Percentiles rank a stretch among this genome's conserved stretches.
Evolutionary conservation across 352 stramenopile genomes (phyloP).

Genomic region (Globisporangium irregulare): DNA sequence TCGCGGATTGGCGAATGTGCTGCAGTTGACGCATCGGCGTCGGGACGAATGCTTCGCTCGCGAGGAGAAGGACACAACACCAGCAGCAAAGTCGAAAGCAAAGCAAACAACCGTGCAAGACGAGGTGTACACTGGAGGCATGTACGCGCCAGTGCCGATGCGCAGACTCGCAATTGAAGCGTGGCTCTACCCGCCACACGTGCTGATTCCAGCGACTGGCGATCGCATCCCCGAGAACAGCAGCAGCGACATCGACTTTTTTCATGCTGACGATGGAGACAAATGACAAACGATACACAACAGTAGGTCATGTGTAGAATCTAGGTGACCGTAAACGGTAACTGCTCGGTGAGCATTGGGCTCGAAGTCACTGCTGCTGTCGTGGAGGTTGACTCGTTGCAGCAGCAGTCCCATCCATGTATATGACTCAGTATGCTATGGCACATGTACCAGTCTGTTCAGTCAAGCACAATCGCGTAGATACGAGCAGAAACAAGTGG

Average conservation of each 20-base stretch:
- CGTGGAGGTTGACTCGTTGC: no score
- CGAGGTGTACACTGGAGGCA: slow-evolving; percentile 26
- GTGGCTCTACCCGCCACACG: slow-evolving; percentile 73
- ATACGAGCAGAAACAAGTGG: no score
- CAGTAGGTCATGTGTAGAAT: background rate
- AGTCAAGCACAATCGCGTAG: no score
- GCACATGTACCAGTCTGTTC: no score
- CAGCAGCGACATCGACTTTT: slow-evolving; percentile 46
- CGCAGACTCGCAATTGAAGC: slow-evolving; percentile 52
- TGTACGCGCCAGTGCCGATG: slow-evolving; percentile 51
- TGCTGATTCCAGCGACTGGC: slow-evolving; percentile 54
- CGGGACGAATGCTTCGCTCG: slow-evolving; percentile 27
- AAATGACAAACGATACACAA: background rate
- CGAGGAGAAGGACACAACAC: background rate
- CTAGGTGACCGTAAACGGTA: no score
- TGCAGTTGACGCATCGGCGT: slow-evolving; percentile 21
- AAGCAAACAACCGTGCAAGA: slow-evolving; percentile 1
- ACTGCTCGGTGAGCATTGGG: no score
- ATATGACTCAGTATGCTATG: no score
- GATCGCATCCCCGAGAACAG: slow-evolving; percentile 47
- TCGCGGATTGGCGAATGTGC: slow-evolving; percentile 45
- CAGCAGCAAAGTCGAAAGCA: background rate
- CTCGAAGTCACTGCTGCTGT: no score
- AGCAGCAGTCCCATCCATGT: no score
- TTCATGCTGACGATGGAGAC: slow-evolving; percentile 18